Conservation (phyloP, 768 basidiomycete genomes). For the Podaxis rugospora region DNA sequence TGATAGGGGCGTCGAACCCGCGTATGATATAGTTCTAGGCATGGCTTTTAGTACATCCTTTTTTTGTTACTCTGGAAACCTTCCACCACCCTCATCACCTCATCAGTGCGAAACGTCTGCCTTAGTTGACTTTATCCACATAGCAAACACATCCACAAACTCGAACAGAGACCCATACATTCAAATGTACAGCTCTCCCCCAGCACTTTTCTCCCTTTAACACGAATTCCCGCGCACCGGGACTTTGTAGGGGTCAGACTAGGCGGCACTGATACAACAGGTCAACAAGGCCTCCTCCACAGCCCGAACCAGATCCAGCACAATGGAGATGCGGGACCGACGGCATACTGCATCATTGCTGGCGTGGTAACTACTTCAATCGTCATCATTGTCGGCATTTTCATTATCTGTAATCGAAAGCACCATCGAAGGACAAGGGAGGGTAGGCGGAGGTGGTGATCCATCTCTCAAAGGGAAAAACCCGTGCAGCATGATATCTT, state of each 20-base stretch:
- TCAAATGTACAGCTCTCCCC: slow-evolving; percentile 36
- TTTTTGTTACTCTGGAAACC: slow-evolving; percentile 1
- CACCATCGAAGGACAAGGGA: neutral
- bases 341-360: slow-evolving; percentile 18
- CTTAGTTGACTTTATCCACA: slow-evolving; percentile 51
- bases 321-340: no score
- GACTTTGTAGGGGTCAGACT: slow-evolving; percentile 33
- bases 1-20: slow-evolving; percentile 32
- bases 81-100: neutral
- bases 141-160: slow-evolving; percentile 27
- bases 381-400: slow-evolving; percentile 8
- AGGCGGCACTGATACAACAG: slow-evolving; percentile 26
- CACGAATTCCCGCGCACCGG: slow-evolving; percentile 24
- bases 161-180: slow-evolving; percentile 46
- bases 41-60: slow-evolving; percentile 63
- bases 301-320: neutral
- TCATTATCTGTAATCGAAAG: slow-evolving; percentile 15
- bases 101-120: slow-evolving; percentile 60
- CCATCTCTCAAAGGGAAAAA: neutral
- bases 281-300: neutral
- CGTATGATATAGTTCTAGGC: slow-evolving; percentile 65
- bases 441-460: neutral
- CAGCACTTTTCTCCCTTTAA: neutral
- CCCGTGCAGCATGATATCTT: no score
- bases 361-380: slow-evolving; percentile 9